Percentiles rank a stretch among this genome's conserved stretches.
Conservation (phyloP, 2,329 filamentous ascomycete species). For the Cladorrhinum sp. region DNA sequence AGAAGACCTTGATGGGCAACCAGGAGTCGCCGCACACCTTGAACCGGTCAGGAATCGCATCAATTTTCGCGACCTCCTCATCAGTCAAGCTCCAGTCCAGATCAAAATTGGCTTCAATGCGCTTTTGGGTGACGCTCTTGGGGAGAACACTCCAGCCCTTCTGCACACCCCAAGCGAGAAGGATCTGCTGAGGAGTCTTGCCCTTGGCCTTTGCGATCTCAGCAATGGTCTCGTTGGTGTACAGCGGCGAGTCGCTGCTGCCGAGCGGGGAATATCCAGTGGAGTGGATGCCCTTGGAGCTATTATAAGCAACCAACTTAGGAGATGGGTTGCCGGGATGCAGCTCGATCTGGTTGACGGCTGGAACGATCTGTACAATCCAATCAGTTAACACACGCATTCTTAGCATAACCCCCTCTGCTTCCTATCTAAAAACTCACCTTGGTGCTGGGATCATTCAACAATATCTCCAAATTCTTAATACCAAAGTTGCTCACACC, state of each 20-base stretch:
- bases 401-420: background rate
- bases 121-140: slow-evolving; percentile 71
- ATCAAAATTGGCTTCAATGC: slow-evolving; percentile 74
- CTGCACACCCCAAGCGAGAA: slow-evolving; percentile 77
- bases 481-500: slow-evolving; percentile 86
- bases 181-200: slow-evolving; percentile 70
- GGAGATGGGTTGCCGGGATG: slow-evolving; percentile 80
- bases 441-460: slow-evolving; percentile 63
- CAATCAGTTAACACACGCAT: background rate
- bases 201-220: slow-evolving; percentile 63
- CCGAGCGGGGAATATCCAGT: slow-evolving; percentile 75
- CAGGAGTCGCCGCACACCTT: slow-evolving; percentile 77
- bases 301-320: slow-evolving; percentile 71
- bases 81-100: slow-evolving; percentile 69
- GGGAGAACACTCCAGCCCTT: slow-evolving; percentile 82
- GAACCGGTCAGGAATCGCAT: slow-evolving; percentile 69
- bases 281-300: slow-evolving; percentile 68
- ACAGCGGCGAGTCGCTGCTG: slow-evolving; percentile 65
- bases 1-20: slow-evolving; percentile 77
- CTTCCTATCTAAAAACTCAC: slow-evolving; percentile 36
- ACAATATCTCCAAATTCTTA: slow-evolving; percentile 72
- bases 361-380: slow-evolving; percentile 48
- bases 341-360: slow-evolving; percentile 80
- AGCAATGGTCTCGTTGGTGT: slow-evolving; percentile 62
- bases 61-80: slow-evolving; percentile 69